A percentile compares a stretch with the other conserved stretches of the same genome.
Conservation (phyloP, 2,329 filamentous ascomycete genomes). For the Pseudogymnoascus sp. region DNA sequence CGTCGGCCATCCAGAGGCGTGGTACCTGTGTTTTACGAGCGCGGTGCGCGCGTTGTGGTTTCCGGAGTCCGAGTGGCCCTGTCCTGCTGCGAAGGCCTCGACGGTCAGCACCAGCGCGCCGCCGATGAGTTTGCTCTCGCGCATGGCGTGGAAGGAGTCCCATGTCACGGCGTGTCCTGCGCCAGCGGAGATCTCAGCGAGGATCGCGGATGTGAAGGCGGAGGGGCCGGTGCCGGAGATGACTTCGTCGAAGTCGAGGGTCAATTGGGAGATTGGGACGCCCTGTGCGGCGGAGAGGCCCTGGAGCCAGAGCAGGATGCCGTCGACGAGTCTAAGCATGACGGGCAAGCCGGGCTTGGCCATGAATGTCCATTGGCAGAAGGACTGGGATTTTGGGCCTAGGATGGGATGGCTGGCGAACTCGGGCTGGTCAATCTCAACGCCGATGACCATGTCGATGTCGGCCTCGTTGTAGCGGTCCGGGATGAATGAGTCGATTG, state of each 20-base stretch:
- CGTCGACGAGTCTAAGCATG: conserved; percentile 60
- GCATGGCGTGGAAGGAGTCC: conserved; percentile 57
- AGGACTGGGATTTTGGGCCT: conserved; percentile 59
- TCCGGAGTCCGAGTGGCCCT: conserved; percentile 65
- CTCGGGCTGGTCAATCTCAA: conserved; percentile 63
- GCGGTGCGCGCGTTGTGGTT: conserved; percentile 59
- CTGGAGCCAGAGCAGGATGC: conserved; percentile 59
- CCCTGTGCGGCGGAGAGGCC: conserved; percentile 50
- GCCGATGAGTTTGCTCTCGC: conserved; percentile 56
- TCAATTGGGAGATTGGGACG: conserved; percentile 50
- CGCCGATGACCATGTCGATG: conserved; percentile 61
- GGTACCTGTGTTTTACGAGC: conserved; percentile 66
- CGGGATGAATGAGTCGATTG: conserved; percentile 51
- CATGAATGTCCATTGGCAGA: conserved; percentile 71
- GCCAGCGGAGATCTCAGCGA: conserved; percentile 52
- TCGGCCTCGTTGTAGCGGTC: conserved; percentile 54
- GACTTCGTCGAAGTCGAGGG: conserved; percentile 63
- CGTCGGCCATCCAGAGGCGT: conserved; percentile 64
- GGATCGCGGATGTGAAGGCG: conserved; percentile 57
- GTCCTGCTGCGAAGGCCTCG: conserved; percentile 64
- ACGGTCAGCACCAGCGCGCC: conserved; percentile 60
- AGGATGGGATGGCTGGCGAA: conserved; percentile 57
- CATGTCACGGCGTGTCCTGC: conserved; percentile 44
- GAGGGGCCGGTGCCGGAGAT: conserved; percentile 66
- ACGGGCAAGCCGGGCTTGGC: conserved; percentile 58